A percentile compares a stretch with the other conserved stretches of the same genome.
These are phyloP conservation scores for Xanthoconium stramineum DNA, from an alignment of 768 basidiomycete species.

Conservation along the genomic window DNA sequence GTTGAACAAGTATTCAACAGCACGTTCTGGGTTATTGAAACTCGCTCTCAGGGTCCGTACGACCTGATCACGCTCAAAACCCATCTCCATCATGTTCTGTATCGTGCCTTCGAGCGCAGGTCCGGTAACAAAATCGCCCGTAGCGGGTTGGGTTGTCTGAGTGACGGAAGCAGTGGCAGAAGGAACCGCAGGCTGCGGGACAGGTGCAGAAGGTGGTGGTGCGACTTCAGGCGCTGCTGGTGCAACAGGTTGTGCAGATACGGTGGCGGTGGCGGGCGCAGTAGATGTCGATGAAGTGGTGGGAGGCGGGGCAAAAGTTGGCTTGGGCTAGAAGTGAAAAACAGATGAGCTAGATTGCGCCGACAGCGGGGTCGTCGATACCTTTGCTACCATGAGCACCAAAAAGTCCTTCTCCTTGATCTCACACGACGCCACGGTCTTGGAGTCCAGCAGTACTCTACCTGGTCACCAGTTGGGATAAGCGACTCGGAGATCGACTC, in stretches of 20 bases:
- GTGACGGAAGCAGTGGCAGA: slow-evolving; percentile 30
- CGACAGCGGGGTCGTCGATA: slow-evolving; percentile 31
- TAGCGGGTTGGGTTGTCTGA: slow-evolving; percentile 30
- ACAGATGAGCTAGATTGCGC: slow-evolving; percentile 1
- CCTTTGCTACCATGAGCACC: slow-evolving; percentile 99
- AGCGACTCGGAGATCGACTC: slow-evolving; percentile 3
- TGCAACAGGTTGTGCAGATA: slow-evolving; percentile 18
- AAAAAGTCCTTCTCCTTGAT: slow-evolving; percentile 99
- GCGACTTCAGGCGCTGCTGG: slow-evolving; percentile 32
- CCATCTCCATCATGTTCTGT: slow-evolving; percentile 89
- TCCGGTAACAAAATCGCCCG: slow-evolving; percentile 74
- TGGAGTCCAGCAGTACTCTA: slow-evolving; percentile 85
- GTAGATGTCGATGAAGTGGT: slow-evolving; percentile 24
- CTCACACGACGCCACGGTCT: slow-evolving; percentile 81
- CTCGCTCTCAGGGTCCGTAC: slow-evolving; percentile 84
- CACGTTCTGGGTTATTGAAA: slow-evolving; percentile 96
- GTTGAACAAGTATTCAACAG: slow-evolving; percentile 96
- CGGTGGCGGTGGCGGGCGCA: neutral
- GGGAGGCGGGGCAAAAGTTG: slow-evolving; percentile 33
- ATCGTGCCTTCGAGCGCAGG: slow-evolving; percentile 72
- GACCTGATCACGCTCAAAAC: slow-evolving; percentile 84
- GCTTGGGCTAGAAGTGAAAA: slow-evolving; percentile 47
- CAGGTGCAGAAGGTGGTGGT: slow-evolving; percentile 31
- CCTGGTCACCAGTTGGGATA: slow-evolving; percentile 45
- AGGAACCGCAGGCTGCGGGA: slow-evolving; percentile 33